Conservation (phyloP, 2,329 filamentous ascomycete species). For the Cryphonectria carpinicola region DNA sequence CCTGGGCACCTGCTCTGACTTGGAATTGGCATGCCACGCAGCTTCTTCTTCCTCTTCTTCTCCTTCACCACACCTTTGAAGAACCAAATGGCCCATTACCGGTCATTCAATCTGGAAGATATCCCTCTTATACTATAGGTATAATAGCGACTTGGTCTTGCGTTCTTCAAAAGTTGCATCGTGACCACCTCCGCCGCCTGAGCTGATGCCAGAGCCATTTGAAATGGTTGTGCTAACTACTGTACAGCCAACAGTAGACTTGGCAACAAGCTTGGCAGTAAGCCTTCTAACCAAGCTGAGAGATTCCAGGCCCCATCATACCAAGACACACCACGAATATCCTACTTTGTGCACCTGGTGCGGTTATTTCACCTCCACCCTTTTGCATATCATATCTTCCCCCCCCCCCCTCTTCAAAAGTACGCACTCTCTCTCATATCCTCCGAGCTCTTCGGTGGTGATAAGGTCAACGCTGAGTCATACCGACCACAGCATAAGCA, state of each 20-base stretch:
- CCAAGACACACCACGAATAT: no score
- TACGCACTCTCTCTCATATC: background rate
- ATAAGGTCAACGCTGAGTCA: background rate
- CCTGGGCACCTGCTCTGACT: no score
- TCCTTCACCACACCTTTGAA: no score
- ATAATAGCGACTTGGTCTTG: no score
- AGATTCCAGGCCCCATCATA: background rate
- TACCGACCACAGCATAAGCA: background rate
- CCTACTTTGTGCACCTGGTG: no score
- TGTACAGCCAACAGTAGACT: no score
- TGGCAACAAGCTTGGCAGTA: background rate
- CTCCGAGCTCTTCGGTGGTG: background rate
- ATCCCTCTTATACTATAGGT: no score
- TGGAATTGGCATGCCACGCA: no score
- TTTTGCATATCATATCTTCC: background rate
- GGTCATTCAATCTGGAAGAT: no score
- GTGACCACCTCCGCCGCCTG: background rate
- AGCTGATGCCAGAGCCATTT: background rate
- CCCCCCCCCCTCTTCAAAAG: background rate
- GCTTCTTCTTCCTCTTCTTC: no score
- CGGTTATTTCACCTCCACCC: no score
- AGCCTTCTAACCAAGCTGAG: background rate
- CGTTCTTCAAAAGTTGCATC: background rate
- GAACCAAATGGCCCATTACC: no score
- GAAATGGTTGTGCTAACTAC: background rate